Percentiles rank a stretch among this genome's conserved stretches.
Conservation (phyloP, 306 rosid species). For the Mimosa bimucronata region DNA sequence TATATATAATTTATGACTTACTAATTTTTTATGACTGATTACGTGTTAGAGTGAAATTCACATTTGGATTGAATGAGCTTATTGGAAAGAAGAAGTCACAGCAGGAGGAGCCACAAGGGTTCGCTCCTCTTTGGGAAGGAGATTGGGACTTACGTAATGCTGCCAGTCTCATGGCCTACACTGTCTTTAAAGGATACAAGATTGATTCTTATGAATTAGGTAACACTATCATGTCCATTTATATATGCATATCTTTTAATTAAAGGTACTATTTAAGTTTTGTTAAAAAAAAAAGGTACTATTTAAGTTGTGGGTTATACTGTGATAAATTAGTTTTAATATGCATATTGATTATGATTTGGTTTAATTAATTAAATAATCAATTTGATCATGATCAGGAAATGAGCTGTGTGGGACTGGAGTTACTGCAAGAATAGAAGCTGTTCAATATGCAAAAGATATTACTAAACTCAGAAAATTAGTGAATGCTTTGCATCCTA, state of each 20-base stretch:
- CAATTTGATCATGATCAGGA: conserved; percentile 37
- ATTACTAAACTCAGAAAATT: conserved; percentile 41
- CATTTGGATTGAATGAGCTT: conserved; percentile 63
- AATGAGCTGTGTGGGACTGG: conserved; percentile 63
- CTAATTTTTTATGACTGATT: neutral
- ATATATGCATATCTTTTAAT: no score
- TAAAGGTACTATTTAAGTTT: no score
- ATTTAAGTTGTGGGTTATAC: no score
- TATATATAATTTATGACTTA: neutral
- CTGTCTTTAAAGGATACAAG: conserved; percentile 59
- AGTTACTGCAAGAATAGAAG: conserved; percentile 49
- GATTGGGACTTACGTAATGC: conserved; percentile 61
- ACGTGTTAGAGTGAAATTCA: conserved; percentile 47
- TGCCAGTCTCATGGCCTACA: conserved; percentile 53
- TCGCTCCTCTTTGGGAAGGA: conserved; percentile 45
- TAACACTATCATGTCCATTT: neutral
- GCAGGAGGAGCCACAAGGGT: conserved; percentile 13
- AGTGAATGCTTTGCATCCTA: conserved; percentile 45
- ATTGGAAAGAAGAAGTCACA: conserved; percentile 41
- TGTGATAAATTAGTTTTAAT: no score
- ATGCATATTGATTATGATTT: no score
- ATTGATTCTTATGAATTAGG: conserved; percentile 72
- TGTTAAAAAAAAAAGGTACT: no score
- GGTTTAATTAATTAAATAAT: no score
- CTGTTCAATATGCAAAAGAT: conserved; percentile 62